Percentiles rank a stretch among this genome's conserved stretches.
Evolutionary conservation across 2,329 filamentous ascomycete genomes (phyloP).

Genomic region (Aurifilum marmelostoma): DNA sequence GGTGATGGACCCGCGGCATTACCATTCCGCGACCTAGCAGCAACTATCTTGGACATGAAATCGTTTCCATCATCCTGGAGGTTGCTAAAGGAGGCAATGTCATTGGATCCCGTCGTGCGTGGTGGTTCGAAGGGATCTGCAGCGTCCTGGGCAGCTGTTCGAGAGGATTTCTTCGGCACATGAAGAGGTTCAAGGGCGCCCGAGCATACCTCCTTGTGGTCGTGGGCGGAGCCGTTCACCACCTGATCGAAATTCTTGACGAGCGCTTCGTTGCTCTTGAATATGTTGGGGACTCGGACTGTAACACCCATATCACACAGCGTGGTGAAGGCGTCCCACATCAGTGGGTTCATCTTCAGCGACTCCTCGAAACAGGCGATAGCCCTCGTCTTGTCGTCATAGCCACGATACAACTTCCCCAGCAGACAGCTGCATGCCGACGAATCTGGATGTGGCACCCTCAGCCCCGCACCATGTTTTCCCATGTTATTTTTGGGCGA

Average conservation of each 20-base stretch:
- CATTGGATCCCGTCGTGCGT: conserved; percentile 45
- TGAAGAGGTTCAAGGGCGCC: conserved; percentile 44
- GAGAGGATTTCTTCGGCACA: conserved; percentile 31
- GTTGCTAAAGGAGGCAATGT: conserved; percentile 44
- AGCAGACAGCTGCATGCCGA: conserved; percentile 82
- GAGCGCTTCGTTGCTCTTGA: conserved; percentile 68
- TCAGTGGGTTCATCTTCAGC: conserved; percentile 88
- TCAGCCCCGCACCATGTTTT: conserved; percentile 76
- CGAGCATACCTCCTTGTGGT: conserved; percentile 42
- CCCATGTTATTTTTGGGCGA: conserved; percentile 74
- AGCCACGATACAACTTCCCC: conserved; percentile 82
- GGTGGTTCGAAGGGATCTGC: conserved; percentile 58
- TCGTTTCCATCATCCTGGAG: conserved; percentile 53
- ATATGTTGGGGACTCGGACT: conserved; percentile 83
- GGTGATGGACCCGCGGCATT: conserved; percentile 42
- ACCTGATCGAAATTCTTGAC: conserved; percentile 52
- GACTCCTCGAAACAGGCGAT: conserved; percentile 86
- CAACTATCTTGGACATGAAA: conserved; percentile 59
- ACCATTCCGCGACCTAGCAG: conserved; percentile 51
- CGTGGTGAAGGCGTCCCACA: conserved; percentile 94
- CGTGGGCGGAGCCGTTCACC: conserved; percentile 37
- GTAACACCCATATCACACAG: conserved; percentile 86
- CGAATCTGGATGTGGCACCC: conserved; percentile 79
- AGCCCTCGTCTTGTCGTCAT: conserved; percentile 82
- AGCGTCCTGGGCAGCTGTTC: conserved; percentile 40